A percentile compares a stretch with the other conserved stretches of the same genome.
Conservation (phyloP, 768 basidiomycete genomes). For the Rhizopogon rudus region DNA sequence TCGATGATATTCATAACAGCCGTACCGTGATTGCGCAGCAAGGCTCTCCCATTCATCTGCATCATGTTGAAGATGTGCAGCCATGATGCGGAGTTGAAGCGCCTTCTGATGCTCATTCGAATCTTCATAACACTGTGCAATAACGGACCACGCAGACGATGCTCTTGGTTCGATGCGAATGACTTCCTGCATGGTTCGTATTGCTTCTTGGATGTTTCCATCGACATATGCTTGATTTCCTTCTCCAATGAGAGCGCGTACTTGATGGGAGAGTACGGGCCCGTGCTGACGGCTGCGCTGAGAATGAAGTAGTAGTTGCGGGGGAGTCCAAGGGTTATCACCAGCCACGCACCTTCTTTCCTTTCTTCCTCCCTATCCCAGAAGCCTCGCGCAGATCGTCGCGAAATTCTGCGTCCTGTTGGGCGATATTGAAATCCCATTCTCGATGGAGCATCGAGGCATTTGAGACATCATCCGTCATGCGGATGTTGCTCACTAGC, state of each 20-base stretch:
- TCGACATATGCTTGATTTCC: constrained; percentile 87
- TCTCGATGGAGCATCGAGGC: constrained; percentile 51
- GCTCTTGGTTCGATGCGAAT: constrained; percentile 91
- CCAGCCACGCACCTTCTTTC: constrained; percentile 37
- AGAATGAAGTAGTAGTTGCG: background rate
- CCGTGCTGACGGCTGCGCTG: constrained; percentile 45
- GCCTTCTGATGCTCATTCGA: constrained; percentile 63
- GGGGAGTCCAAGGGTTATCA: background rate
- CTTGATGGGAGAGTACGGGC: constrained; percentile 62
- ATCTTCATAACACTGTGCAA: constrained; percentile 81
- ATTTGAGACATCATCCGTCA: constrained; percentile 39
- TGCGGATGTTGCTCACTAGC: constrained; percentile 61
- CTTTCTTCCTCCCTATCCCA: constrained; percentile 54
- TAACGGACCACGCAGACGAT: constrained; percentile 77
- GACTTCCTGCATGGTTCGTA: constrained; percentile 83
- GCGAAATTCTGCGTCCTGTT: constrained; percentile 63
- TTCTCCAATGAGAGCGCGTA: constrained; percentile 70
- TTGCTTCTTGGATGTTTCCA: constrained; percentile 58
- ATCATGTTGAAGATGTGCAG: constrained; percentile 80
- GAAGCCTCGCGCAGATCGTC: constrained; percentile 73
- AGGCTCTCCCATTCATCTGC: constrained; percentile 86
- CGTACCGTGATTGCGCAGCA: constrained; percentile 67
- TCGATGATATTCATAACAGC: background rate
- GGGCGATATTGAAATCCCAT: constrained; percentile 72
- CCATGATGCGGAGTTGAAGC: constrained; percentile 83